Evolutionary conservation across 2,329 filamentous ascomycete genomes (phyloP).

Genomic region (Trichophyton benhamiae): DNA sequence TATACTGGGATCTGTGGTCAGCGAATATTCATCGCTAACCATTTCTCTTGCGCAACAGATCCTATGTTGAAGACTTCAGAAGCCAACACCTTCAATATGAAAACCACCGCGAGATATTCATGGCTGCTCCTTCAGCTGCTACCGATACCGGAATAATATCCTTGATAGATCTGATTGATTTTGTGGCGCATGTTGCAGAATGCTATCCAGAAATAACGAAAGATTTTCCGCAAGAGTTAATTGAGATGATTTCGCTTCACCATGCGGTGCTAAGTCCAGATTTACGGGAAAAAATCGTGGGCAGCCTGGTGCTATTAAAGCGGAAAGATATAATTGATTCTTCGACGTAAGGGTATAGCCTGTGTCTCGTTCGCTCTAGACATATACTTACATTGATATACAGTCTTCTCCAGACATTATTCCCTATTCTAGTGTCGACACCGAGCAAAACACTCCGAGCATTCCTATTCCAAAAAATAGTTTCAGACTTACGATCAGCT

Average conservation of each 20-base stretch:
- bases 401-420: conserved; percentile 72
- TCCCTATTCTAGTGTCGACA: conserved; percentile 84
- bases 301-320: conserved; percentile 71
- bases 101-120: conserved; percentile 80
- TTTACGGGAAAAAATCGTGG: conserved; percentile 85
- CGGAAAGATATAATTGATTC: conserved; percentile 92
- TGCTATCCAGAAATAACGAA: conserved; percentile 75
- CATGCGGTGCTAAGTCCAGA: conserved; percentile 74
- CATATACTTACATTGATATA: neutral
- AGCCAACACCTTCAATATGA: conserved; percentile 87
- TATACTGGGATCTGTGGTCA: neutral
- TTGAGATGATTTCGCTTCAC: conserved; percentile 66
- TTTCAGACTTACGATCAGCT: conserved; percentile 76
- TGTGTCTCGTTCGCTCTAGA: neutral
- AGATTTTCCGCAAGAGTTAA: conserved; percentile 67
- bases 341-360: conserved; percentile 38
- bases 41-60: conserved; percentile 37
- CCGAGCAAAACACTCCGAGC: conserved; percentile 78
- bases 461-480: conserved; percentile 77
- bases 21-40: neutral
- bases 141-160: conserved; percentile 68
- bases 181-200: conserved; percentile 85
- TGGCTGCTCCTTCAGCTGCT: conserved; percentile 66
- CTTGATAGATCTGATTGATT: conserved; percentile 82
- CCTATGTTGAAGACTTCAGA: conserved; percentile 79